These are phyloP conservation scores for Avicennia marina DNA, from an alignment of 257 asterid genomes.

Conservation along the genomic window DNA sequence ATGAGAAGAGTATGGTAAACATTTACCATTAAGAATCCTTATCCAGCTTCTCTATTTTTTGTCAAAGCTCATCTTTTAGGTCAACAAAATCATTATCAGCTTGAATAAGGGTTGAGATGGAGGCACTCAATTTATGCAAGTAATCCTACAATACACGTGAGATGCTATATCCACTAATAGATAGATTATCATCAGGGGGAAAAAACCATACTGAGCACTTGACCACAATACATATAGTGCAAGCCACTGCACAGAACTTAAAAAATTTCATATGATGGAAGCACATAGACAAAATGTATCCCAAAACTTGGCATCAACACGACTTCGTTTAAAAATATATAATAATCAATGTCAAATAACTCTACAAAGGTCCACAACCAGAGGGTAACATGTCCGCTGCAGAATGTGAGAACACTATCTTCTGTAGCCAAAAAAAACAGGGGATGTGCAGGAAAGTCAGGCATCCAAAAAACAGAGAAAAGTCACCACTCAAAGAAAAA, in stretches of 20 bases:
- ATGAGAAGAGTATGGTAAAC: not conserved
- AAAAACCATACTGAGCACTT: not conserved
- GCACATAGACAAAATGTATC: not conserved
- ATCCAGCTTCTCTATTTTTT: not conserved
- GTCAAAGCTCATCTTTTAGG: not conserved
- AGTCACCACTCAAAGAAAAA: too few species aligned
- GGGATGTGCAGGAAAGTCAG: not conserved
- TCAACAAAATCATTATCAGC: not conserved
- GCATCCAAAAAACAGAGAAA: not conserved
- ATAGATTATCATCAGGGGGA: not conserved
- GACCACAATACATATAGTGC: not conserved
- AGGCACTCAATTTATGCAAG: not conserved
- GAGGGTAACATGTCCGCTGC: not conserved
- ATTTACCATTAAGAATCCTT: not conserved
- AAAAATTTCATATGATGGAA: not conserved
- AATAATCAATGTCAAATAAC: not conserved
- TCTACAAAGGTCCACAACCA: not conserved
- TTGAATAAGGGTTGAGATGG: not conserved
- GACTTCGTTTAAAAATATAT: too few species aligned
- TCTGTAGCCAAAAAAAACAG: not conserved
- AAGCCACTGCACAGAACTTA: not conserved
- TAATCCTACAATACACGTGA: not conserved
- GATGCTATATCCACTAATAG: not conserved
- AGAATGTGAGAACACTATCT: not conserved
- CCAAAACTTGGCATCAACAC: not conserved